Conservation (phyloP, 2,329 filamentous ascomycete genomes). For the Monilinia laxa region DNA sequence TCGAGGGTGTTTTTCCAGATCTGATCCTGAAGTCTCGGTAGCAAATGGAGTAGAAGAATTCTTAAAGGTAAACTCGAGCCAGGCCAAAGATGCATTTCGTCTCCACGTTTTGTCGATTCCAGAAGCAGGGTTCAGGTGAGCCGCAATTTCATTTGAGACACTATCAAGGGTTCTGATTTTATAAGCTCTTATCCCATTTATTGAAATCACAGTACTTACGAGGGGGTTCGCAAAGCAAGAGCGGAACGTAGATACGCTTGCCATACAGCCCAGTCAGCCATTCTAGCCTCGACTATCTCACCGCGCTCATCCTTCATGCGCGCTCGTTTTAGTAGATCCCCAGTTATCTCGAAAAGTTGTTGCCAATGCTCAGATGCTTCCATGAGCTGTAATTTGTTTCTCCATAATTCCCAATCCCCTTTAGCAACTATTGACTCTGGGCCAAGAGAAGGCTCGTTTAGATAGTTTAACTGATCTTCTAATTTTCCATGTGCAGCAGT, state of each 20-base stretch:
- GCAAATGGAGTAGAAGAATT: conserved; percentile 20
- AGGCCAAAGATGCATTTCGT: conserved; percentile 40
- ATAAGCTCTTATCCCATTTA: conserved; percentile 2
- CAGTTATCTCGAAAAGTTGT: conserved; percentile 35
- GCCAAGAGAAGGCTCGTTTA: conserved; percentile 37
- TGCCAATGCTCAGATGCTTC: conserved; percentile 35
- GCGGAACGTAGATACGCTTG: conserved; percentile 37
- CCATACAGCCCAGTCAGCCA: conserved; percentile 42
- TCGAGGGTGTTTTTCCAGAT: conserved; percentile 19
- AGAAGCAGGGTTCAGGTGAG: conserved; percentile 37
- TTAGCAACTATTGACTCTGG: conserved; percentile 40
- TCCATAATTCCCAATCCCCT: conserved; percentile 41
- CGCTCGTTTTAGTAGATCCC: conserved; percentile 35
- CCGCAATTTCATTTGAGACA: conserved; percentile 35
- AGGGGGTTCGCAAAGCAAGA: conserved; percentile 28
- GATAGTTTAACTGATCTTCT: conserved; percentile 36
- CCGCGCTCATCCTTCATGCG: conserved; percentile 36
- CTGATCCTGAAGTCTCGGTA: conserved; percentile 5
- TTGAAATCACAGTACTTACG: conserved; percentile 31
- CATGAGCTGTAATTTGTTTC: conserved; percentile 36
- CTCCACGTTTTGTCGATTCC: conserved; percentile 40
- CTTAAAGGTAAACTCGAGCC: conserved; percentile 34
- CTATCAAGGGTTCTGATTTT: conserved; percentile 11
- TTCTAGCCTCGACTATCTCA: conserved; percentile 35
- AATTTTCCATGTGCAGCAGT: conserved; percentile 32